A percentile compares a stretch with the other conserved stretches of the same genome.
phyloP scores from a whole-genome alignment of 495 filamentous ascomycete species.

The Lasiosphaeria ovina region DNA sequence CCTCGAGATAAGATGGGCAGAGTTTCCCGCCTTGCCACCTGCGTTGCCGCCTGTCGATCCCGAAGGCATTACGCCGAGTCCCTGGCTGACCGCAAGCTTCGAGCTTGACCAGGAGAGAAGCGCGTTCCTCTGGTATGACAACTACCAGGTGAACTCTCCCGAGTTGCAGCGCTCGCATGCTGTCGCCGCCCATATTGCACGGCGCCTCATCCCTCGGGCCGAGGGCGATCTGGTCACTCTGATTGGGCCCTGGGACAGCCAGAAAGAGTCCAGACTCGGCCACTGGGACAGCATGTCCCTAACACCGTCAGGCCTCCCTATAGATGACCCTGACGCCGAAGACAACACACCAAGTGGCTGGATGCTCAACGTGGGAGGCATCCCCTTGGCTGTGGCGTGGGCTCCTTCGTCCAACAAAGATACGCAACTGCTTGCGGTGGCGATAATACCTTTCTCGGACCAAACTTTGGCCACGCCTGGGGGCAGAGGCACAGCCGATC shows the following conservation, averaged over 20 bases:
- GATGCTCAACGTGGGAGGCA: constrained; percentile 46
- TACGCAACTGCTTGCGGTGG: constrained; percentile 44
- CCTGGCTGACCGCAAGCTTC: constrained; percentile 40
- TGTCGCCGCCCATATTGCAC: constrained; percentile 24
- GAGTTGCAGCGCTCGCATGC: constrained; percentile 23
- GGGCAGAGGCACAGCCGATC: constrained; percentile 21
- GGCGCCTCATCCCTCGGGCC: constrained; percentile 30
- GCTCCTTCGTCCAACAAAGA: constrained; percentile 32
- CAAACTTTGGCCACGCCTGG: constrained; percentile 29
- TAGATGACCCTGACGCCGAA: constrained; percentile 14
- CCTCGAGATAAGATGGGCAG: constrained; percentile 39
- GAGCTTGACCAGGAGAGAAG: constrained; percentile 26
- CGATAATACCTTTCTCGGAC: constrained; percentile 44
- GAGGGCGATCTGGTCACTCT: constrained; percentile 33
- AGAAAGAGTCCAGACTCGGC: constrained; percentile 33
- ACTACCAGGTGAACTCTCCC: constrained; percentile 17
- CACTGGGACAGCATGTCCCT: constrained; percentile 33
- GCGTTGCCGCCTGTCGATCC: constrained; percentile 24
- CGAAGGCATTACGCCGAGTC: constrained; percentile 34
- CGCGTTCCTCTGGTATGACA: constrained; percentile 33
- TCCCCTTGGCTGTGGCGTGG: constrained; percentile 45
- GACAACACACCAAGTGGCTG: constrained; percentile 34
- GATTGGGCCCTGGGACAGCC: constrained; percentile 37
- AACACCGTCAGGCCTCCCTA: constrained; percentile 16
- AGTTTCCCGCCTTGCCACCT: constrained; percentile 40